Evolutionary conservation across 2,329 filamentous ascomycete species (phyloP), one percentile per base, ranked within the genome.

Genomic region (Penicillium brasilianum): DNA sequence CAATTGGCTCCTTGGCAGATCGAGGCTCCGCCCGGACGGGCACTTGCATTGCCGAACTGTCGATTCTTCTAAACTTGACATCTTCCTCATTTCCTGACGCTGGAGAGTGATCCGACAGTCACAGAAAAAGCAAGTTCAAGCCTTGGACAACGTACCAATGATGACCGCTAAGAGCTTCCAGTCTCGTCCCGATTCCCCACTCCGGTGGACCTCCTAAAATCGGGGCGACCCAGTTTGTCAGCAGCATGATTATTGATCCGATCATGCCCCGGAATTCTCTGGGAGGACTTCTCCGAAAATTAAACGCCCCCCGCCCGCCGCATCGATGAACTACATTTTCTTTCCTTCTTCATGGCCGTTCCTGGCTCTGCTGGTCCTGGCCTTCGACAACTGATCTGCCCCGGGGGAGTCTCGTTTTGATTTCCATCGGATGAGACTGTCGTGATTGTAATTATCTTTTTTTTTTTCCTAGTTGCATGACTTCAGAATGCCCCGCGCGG

Each of bases 401-500:
- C 11, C 2, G 22, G 28, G 22, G 10, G 36, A 48, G 30, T 25
- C 28, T 52, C 39, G 66, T 49, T 22, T 16, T 41, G 34, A 37
- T 22, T 62, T 4, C 16, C 22, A 11, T 49, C 46, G 58, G 49
- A 57, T 57, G 58, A 60, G 51, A 37, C 30, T 55, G 37, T 48
- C 41, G 49, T 63, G 37, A 52, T 13, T 39, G 34, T 30, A 10
- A 20, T 20, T 11, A 11, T 55, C 28, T 13, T 28, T 43, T n/a
- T 43, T n/a, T 59, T 39, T 41, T 20, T 18, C 18, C 44, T n/a
- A 43, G 49, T 70, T 66, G 69, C 58, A 71, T 74, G 65, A 62
- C 67, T 69, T 48, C 69, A 73, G 66, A 67, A 77, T 76, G 74
- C 70, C 63, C 70, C 68, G 68, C 59, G 66, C 64, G 69, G 65